These are phyloP conservation scores for Echinosophora koreensis DNA, from an alignment of 306 rosid genomes.

Conservation along the genomic window DNA sequence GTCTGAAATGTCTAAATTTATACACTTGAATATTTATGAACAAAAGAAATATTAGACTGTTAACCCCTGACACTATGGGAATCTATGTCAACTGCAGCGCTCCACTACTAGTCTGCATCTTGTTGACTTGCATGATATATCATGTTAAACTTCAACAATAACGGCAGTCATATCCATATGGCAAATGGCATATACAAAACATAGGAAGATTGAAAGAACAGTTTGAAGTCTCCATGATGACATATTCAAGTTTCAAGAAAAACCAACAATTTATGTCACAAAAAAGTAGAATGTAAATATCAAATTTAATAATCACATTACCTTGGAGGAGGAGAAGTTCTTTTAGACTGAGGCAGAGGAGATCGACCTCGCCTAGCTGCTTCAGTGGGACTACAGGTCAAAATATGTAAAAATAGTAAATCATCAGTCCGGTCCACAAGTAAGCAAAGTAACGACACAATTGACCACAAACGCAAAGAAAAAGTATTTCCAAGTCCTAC, in stretches of 20 bases:
- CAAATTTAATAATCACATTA: conserved; percentile 35
- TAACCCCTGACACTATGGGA: conserved; percentile 3
- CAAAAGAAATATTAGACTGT: conserved; percentile 18
- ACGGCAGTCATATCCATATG: neutral
- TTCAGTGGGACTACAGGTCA: conserved; percentile 63
- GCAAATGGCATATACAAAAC: conserved; percentile 8
- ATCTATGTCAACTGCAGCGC: neutral
- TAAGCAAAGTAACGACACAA: neutral
- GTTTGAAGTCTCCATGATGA: neutral
- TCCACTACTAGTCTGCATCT: conserved; percentile 1
- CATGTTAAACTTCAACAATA: conserved; percentile 12
- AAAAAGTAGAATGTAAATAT: neutral
- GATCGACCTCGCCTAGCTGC: conserved; percentile 74
- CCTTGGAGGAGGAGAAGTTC: conserved; percentile 86
- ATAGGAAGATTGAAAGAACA: neutral
- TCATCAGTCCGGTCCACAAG: conserved; percentile 14
- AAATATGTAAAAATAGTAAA: neutral
- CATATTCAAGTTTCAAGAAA: neutral
- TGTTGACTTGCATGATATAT: conserved; percentile 6
- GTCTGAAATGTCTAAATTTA: neutral
- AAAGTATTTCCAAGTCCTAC: neutral
- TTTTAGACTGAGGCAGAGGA: conserved; percentile 73
- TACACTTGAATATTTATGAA: neutral
- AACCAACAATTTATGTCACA: neutral
- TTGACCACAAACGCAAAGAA: neutral